Percentiles rank a stretch among this genome's conserved stretches.
Conservation (phyloP, 352 stramenopile species). For the Stramenopiles sp. region DNA sequence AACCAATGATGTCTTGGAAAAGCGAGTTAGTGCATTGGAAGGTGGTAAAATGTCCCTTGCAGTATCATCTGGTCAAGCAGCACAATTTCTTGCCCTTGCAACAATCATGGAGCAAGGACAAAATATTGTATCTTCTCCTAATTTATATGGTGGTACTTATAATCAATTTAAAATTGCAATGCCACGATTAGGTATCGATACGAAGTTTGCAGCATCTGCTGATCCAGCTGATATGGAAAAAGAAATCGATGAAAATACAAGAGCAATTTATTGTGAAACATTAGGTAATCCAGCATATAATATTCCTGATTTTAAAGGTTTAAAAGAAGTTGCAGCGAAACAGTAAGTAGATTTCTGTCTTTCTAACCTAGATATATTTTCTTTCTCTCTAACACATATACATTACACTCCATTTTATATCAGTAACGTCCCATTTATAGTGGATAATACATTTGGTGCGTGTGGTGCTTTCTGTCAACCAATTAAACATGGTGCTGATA, state of each 20-base stretch:
- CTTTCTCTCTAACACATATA: no score
- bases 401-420: no score
- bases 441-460: slow-evolving; percentile 19
- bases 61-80: slow-evolving; percentile 66
- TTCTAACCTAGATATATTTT: no score
- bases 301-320: slow-evolving; percentile 12
- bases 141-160: slow-evolving; percentile 83
- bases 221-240: slow-evolving; percentile 2
- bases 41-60: slow-evolving; percentile 61
- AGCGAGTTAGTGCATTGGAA: slow-evolving; percentile 66
- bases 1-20: slow-evolving; percentile 78
- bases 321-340: background rate
- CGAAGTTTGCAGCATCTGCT: slow-evolving; percentile 12
- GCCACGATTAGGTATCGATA: slow-evolving; percentile 13
- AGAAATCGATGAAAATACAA: slow-evolving; percentile 9
- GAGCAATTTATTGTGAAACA: slow-evolving; percentile 15
- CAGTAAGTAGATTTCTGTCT: no score
- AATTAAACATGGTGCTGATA: slow-evolving; percentile 10
- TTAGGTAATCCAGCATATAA: slow-evolving; percentile 17
- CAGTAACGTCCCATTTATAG: slow-evolving; percentile 12
- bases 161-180: slow-evolving; percentile 40
- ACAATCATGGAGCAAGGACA: slow-evolving; percentile 64
- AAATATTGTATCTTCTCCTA: slow-evolving; percentile 80
- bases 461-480: slow-evolving; percentile 13
- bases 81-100: slow-evolving; percentile 53